Conservation (phyloP, 768 basidiomycete species). For the Peribolospora kevripleyi region DNA sequence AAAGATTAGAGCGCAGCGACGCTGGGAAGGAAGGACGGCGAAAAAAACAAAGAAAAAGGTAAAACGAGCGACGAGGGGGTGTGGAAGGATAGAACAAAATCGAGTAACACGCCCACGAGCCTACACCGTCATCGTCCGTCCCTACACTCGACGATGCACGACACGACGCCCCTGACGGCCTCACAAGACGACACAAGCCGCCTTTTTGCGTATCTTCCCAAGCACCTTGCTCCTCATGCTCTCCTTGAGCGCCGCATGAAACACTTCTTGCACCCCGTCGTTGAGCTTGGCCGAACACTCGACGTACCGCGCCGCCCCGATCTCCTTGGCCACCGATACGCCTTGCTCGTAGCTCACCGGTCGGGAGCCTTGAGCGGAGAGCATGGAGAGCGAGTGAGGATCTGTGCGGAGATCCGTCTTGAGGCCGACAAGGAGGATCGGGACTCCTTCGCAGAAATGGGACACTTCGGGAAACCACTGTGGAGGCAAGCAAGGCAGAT, state of each 20-base stretch:
- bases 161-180: background rate
- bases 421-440: constrained; percentile 73
- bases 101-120: background rate
- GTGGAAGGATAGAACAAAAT: background rate
- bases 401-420: constrained; percentile 79
- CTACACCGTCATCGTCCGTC: background rate
- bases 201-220: constrained; percentile 23
- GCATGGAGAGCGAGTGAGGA: constrained; percentile 60
- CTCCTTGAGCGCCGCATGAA: constrained; percentile 65
- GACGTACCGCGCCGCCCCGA: constrained; percentile 62
- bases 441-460: constrained; percentile 73
- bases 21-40: background rate
- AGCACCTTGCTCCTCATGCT: constrained; percentile 57
- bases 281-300: constrained; percentile 93
- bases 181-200: constrained; percentile 7
- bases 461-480: constrained; percentile 86
- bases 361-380: constrained; percentile 48
- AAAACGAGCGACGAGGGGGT: background rate
- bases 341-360: constrained; percentile 71
- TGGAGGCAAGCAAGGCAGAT: background rate
- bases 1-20: background rate
- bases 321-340: constrained; percentile 60
- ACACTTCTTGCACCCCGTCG: constrained; percentile 70
- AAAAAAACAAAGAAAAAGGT: background rate
- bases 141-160: background rate